Evolutionary conservation across 305 asterid species (phyloP).

Genomic region (Solanum hybrid): DNA sequence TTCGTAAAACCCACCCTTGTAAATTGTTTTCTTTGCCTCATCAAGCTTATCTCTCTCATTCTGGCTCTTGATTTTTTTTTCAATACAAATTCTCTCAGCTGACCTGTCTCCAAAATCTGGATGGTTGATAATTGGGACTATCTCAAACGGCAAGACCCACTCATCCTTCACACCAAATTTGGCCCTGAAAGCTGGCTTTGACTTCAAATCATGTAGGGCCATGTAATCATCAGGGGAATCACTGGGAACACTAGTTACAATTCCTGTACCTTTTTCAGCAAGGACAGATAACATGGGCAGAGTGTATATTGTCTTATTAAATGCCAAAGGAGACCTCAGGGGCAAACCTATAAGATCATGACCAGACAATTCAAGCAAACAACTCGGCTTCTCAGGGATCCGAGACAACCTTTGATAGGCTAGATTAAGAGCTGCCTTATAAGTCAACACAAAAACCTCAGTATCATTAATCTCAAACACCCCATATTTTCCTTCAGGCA

Average conservation of each 20-base stretch:
- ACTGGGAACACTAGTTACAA: constrained; percentile 94
- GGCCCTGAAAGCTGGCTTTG: constrained; percentile 70
- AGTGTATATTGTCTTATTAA: constrained; percentile 58
- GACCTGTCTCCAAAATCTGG: constrained; percentile 88
- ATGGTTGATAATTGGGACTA: constrained; percentile 79
- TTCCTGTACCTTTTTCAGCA: constrained; percentile 89
- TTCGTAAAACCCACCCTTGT: constrained; percentile 85
- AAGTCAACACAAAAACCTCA: constrained; percentile 65
- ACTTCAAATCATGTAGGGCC: constrained; percentile 80
- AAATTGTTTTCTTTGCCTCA: constrained; percentile 79
- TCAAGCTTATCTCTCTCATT: constrained; percentile 88
- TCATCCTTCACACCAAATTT: constrained; percentile 82
- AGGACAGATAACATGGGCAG: constrained; percentile 85
- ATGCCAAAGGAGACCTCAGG: constrained; percentile 64
- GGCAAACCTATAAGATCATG: constrained; percentile 83
- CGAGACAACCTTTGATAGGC: constrained; percentile 79
- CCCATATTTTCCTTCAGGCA: constrained; percentile 87
- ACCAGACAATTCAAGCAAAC: constrained; percentile 77
- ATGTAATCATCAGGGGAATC: constrained; percentile 91
- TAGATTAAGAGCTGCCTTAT: constrained; percentile 73
- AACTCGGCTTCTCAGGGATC: constrained; percentile 62
- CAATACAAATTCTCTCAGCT: constrained; percentile 78
- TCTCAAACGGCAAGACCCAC: constrained; percentile 88
- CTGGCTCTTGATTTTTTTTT: constrained; percentile 82
- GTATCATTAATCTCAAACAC: constrained; percentile 81